These are phyloP conservation scores for Macrotyloma uniflorum DNA, from an alignment of 306 rosid species.

Conservation along the genomic window DNA sequence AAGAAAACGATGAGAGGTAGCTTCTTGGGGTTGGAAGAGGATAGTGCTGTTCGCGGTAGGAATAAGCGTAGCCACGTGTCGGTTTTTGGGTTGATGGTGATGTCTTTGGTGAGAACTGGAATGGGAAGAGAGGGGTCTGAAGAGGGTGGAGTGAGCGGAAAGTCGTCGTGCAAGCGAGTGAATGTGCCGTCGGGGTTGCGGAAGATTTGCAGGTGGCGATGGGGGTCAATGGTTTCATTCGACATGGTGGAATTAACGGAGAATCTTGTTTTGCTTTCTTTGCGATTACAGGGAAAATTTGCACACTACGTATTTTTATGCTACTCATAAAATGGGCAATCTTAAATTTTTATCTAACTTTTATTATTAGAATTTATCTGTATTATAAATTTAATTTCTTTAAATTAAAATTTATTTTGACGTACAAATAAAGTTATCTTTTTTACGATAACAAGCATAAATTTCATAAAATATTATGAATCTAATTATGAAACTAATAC, in stretches of 20 bases:
- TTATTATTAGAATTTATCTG: too few relatives aligned
- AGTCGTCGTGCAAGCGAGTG: neutral
- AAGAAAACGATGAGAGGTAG: conserved; percentile 37
- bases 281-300: neutral
- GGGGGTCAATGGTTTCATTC: conserved; percentile 17
- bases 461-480: too few relatives aligned
- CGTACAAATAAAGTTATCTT: too few relatives aligned
- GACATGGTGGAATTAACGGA: neutral
- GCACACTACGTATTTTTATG: too few relatives aligned
- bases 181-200: conserved; percentile 45
- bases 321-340: too few relatives aligned
- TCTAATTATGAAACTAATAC: too few relatives aligned
- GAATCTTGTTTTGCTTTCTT: neutral
- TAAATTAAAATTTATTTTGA: too few relatives aligned
- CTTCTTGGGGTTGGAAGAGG: neutral
- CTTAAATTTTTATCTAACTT: too few relatives aligned
- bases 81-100: conserved; percentile 48
- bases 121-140: conserved; percentile 31
- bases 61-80: conserved; percentile 45
- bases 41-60: conserved; percentile 37
- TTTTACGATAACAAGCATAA: too few relatives aligned
- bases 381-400: too few relatives aligned
- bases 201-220: neutral
- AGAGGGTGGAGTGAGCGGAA: conserved; percentile 28
- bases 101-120: conserved; percentile 45